These are phyloP conservation scores for Viola odorata DNA, from an alignment of 345 rosid genomes.

Conservation along the genomic window DNA sequence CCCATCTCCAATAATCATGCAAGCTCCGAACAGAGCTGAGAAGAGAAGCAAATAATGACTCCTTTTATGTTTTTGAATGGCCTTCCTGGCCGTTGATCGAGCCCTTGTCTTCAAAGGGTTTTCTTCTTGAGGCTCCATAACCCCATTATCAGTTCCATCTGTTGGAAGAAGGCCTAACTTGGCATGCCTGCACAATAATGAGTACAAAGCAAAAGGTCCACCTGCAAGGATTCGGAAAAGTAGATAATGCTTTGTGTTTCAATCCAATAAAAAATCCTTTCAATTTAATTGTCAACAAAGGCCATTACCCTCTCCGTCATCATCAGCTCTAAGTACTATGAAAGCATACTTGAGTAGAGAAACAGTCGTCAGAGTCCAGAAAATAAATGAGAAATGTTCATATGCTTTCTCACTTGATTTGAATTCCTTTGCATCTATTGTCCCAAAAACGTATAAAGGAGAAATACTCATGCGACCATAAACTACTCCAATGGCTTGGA, in stretches of 20 bases:
- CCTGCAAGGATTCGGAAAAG: slow-evolving; percentile 34
- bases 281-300: neutral
- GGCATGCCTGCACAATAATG: slow-evolving; percentile 49
- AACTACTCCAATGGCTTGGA: slow-evolving; percentile 55
- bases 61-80: slow-evolving; percentile 35
- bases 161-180: slow-evolving; percentile 52
- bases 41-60: slow-evolving; percentile 45
- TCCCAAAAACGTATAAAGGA: slow-evolving; percentile 53
- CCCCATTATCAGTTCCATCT: slow-evolving; percentile 23
- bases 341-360: slow-evolving; percentile 49
- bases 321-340: slow-evolving; percentile 49
- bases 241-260: neutral
- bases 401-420: slow-evolving; percentile 32
- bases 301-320: slow-evolving; percentile 57
- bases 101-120: slow-evolving; percentile 27
- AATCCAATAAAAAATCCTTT: neutral
- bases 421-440: slow-evolving; percentile 29
- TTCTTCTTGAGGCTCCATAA: slow-evolving; percentile 18
- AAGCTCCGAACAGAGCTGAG: slow-evolving; percentile 51
- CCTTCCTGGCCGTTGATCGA: slow-evolving; percentile 38
- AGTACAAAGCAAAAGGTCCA: slow-evolving; percentile 58
- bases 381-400: slow-evolving; percentile 53
- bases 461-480: slow-evolving; percentile 53
- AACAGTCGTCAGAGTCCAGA: slow-evolving; percentile 54
- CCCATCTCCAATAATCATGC: slow-evolving; percentile 53